phyloP scores from a whole-genome alignment of 225 moss, liverwort and hornwort genomes.

The Pseudisothecium myosuroides region DNA sequence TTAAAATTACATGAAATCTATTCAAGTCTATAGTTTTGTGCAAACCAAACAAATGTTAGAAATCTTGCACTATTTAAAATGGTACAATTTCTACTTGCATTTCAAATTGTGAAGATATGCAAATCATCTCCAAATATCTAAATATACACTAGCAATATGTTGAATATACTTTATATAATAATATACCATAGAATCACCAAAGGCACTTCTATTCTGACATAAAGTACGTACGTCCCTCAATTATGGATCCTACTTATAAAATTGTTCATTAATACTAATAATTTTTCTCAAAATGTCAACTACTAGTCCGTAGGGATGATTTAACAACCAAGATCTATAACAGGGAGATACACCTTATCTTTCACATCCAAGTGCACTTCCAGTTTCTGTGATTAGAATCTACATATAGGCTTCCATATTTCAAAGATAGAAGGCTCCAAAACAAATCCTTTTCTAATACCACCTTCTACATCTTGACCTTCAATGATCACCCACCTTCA shows the following conservation, averaged over 20 bases:
- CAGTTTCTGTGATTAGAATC: no score
- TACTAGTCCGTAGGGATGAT: fast-evolving
- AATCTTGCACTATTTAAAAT: not conserved
- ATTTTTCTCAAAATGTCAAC: not conserved
- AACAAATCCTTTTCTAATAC: fast-evolving
- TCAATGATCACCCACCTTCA: fast-evolving
- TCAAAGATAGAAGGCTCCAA: fast-evolving
- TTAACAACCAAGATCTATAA: fast-evolving
- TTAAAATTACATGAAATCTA: not conserved
- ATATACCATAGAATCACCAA: not conserved
- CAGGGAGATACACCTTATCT: fast-evolving
- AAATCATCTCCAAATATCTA: not conserved
- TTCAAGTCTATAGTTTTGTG: not conserved
- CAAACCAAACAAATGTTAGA: not conserved
- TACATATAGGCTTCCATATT: fast-evolving
- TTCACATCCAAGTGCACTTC: fast-evolving
- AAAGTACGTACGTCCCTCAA: fast-evolving
- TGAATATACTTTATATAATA: no score
- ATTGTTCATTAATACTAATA: no score
- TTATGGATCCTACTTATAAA: fast-evolving
- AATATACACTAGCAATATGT: not conserved
- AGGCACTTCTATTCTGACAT: not conserved
- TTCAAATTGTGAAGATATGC: not conserved
- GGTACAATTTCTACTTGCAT: not conserved
- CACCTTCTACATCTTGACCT: not conserved